Percentiles rank a stretch among this genome's conserved stretches.
phyloP scores from a whole-genome alignment of 2,329 filamentous ascomycete species.

The Diaporthe velutina region DNA sequence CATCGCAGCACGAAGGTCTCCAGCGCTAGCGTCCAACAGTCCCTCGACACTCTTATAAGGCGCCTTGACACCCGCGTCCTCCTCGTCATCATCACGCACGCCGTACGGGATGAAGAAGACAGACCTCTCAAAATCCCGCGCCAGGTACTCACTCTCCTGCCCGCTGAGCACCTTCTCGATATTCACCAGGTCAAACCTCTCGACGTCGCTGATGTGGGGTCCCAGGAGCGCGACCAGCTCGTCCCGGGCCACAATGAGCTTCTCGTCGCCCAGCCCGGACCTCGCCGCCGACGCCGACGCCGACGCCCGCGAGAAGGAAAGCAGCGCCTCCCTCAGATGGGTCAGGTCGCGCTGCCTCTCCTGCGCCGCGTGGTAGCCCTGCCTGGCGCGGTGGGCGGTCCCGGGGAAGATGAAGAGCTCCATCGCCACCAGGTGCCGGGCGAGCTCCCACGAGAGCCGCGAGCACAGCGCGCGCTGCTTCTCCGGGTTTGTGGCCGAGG shows the following conservation, averaged over 20 bases:
- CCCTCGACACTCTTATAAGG: constrained; percentile 23
- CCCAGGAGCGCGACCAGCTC: background rate
- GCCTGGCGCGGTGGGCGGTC: constrained; percentile 16
- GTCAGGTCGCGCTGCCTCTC: constrained; percentile 17
- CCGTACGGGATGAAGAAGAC: constrained; percentile 17
- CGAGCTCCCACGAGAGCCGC: constrained; percentile 36
- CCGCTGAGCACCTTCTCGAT: constrained; percentile 31
- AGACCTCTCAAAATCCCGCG: constrained; percentile 28
- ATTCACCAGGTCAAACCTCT: constrained; percentile 33
- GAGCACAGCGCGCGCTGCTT: constrained; percentile 2
- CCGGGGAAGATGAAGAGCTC: constrained; percentile 37
- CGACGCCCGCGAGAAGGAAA: background rate
- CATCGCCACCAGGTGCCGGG: constrained; percentile 32
- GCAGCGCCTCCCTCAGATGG: background rate
- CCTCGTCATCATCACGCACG: background rate
- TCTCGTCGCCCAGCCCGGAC: background rate
- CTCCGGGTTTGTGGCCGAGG: background rate
- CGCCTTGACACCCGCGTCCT: background rate
- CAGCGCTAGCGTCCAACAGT: constrained; percentile 8
- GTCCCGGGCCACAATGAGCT: background rate
- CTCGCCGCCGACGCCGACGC: no score
- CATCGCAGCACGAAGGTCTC: constrained; percentile 21
- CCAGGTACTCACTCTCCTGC: constrained; percentile 34
- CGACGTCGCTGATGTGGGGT: constrained; percentile 27
- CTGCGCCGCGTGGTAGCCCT: constrained; percentile 23